Percentiles rank a stretch among this genome's conserved stretches.
Conservation (phyloP, 805 yeast genomes). For the Ogataea henricii region DNA sequence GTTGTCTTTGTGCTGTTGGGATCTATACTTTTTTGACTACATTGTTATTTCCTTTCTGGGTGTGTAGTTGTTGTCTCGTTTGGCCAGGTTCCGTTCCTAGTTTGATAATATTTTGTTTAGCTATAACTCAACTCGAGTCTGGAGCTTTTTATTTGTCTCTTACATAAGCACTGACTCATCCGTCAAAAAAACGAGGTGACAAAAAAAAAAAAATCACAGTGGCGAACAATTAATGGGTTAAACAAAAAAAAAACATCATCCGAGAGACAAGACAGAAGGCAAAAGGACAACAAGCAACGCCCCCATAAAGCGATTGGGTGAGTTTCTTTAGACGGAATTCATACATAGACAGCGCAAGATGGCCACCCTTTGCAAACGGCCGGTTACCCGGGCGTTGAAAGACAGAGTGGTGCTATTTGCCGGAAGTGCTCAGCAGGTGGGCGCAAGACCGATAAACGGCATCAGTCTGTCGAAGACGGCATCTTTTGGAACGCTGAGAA, state of each 20-base stretch:
- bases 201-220: neutral
- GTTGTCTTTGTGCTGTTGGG: neutral
- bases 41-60: no score
- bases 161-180: no score
- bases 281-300: neutral
- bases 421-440: neutral
- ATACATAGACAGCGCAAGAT: neutral
- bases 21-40: neutral
- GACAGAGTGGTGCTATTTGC: neutral
- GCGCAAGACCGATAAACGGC: neutral
- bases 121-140: no score
- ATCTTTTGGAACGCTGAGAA: neutral
- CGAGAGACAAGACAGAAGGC: neutral
- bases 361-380: constrained; percentile 1
- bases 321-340: neutral
- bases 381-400: constrained; percentile 3
- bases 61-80: no score
- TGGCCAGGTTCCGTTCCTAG: no score
- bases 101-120: no score
- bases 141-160: no score
- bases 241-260: neutral
- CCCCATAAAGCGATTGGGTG: neutral
- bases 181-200: neutral
- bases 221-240: neutral
- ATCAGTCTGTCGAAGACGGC: neutral